Evolutionary conservation across 1,284 basidiomycete species (phyloP).

Genomic region (Phlebopus sp.): DNA sequence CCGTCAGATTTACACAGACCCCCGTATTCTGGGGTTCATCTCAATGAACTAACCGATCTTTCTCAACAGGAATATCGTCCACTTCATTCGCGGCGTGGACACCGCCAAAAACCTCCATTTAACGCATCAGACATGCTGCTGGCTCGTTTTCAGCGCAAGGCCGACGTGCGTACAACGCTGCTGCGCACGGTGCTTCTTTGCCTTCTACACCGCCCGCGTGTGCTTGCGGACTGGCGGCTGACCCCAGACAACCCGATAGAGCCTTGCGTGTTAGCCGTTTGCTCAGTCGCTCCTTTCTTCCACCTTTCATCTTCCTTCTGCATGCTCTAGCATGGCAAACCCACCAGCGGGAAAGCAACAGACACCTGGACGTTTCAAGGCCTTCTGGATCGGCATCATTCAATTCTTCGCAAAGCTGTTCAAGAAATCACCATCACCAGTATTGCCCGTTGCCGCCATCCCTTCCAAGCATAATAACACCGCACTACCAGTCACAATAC

Average conservation of each 20-base stretch:
- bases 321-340: not conserved
- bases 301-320: not conserved
- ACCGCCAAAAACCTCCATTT: conserved; percentile 2
- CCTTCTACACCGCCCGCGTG: too few species aligned
- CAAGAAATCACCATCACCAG: conserved; percentile 7
- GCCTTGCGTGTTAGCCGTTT: too few species aligned
- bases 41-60: too few species aligned
- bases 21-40: not conserved
- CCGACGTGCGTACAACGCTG: conserved; percentile 7
- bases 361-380: conserved; percentile 7
- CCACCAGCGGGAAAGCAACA: not conserved
- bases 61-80: too few species aligned
- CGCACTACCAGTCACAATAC: not conserved
- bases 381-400: conserved; percentile 16
- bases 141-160: conserved; percentile 14
- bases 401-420: conserved; percentile 14
- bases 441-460: conserved; percentile 18
- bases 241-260: too few species aligned
- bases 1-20: not conserved
- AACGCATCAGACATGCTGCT: conserved; percentile 18
- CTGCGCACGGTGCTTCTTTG: not conserved
- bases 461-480: not conserved
- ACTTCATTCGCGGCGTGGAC: not conserved
- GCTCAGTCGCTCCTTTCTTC: not conserved
- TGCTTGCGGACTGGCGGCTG: too few species aligned